Evolutionary conservation across 163 green algal genomes (phyloP).

Genomic region (Prototheca cutis): DNA sequence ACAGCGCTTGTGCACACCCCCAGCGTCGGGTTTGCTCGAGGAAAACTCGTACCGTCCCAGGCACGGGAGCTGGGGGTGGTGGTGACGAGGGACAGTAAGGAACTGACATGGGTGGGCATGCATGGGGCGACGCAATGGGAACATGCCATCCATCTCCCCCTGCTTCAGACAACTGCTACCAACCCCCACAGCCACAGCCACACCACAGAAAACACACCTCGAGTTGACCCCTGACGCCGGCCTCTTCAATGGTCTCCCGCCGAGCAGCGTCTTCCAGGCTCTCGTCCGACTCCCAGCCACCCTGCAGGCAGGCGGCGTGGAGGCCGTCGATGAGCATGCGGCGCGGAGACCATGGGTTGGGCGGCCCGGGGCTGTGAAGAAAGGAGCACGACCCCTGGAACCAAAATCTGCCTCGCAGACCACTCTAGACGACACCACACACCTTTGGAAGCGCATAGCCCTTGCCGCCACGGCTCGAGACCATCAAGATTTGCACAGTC

Average conservation of each 20-base stretch:
- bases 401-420: not conserved
- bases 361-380: too few species aligned
- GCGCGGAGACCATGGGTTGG: too few species aligned
- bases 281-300: constrained; percentile 87
- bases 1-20: constrained; percentile 19
- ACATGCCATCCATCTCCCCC: too few species aligned
- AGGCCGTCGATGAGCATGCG: not conserved
- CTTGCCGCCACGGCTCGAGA: constrained; percentile 58
- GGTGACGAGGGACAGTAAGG: too few species aligned
- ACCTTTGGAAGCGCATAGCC: constrained; percentile 81
- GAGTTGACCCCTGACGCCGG: constrained; percentile 67
- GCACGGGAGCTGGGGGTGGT: constrained; percentile 33
- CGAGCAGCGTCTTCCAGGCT: constrained; percentile 61
- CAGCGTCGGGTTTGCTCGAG: constrained; percentile 33
- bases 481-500: constrained; percentile 55
- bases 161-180: too few species aligned
- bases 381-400: not conserved
- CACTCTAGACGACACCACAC: not conserved
- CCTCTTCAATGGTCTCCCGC: constrained; percentile 86
- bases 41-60: constrained; percentile 56
- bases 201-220: constrained; percentile 62
- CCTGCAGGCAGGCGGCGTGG: constrained; percentile 37
- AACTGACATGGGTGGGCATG: too few species aligned
- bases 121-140: too few species aligned
- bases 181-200: too few species aligned